Conservation (phyloP, 345 rosid genomes). For the Salix viminalis region DNA sequence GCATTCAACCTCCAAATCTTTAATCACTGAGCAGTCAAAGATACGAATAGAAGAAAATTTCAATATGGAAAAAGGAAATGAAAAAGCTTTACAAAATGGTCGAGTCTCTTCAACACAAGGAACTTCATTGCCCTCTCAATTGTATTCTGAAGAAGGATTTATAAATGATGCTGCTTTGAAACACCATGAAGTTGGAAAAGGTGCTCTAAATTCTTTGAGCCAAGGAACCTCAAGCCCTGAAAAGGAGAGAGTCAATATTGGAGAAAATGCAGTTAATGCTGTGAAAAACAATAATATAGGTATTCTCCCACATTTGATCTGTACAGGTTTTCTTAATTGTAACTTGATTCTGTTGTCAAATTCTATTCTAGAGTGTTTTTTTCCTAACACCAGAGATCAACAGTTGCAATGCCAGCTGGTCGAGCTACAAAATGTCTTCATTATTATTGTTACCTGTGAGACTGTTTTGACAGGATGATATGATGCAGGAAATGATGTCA, state of each 20-base stretch:
- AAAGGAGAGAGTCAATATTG: neutral
- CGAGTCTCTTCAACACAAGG: neutral
- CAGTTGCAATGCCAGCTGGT: neutral
- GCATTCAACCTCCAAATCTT: neutral
- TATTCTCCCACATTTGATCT: neutral
- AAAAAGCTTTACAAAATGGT: neutral
- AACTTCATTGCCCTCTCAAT: neutral
- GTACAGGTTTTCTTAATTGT: neutral
- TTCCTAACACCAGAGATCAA: neutral
- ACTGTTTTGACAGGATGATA: neutral
- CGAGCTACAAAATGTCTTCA: neutral
- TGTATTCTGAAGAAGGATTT: neutral
- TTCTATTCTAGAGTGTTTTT: neutral
- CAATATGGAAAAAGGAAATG: neutral
- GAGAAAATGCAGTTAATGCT: neutral
- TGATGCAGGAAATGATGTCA: conserved; percentile 28
- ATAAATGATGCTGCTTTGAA: neutral
- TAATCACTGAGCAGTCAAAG: neutral
- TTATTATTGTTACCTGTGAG: neutral
- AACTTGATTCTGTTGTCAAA: neutral
- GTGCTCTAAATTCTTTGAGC: conserved; percentile 5
- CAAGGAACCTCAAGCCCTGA: neutral
- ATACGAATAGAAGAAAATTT: neutral
- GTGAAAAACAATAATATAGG: conserved; percentile 8
- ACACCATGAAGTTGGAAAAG: neutral